Percentiles rank a stretch among this genome's conserved stretches.
Conservation (phyloP, 192 early-diverging fungal species). For the Fimicolochytrium jonesii region DNA sequence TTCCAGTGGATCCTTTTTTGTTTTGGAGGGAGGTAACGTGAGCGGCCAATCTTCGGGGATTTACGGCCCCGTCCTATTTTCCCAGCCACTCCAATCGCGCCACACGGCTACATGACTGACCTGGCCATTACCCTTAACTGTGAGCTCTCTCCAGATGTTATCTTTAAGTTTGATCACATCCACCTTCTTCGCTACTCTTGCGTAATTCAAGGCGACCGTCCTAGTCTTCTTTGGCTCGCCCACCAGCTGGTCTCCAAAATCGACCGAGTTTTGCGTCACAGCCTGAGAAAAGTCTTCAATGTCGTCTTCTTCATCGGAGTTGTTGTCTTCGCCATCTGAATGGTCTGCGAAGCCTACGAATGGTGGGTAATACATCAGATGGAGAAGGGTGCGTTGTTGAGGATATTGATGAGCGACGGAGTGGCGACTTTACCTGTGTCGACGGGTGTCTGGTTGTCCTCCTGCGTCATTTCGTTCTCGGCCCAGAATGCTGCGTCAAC, state of each 20-base stretch:
- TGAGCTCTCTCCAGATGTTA: conserved; percentile 81
- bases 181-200: conserved; percentile 84
- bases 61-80: no score
- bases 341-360: no score
- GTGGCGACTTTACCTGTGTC: no score
- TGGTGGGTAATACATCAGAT: no score
- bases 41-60: no score
- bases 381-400: no score
- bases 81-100: no score
- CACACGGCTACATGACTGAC: no score
- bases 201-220: conserved; percentile 60
- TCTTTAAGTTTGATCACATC: conserved; percentile 96
- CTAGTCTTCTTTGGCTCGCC: conserved; percentile 46
- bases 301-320: conserved; percentile 34
- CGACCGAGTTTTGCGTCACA: conserved; percentile 2
- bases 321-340: conserved; percentile 26
- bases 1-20: no score
- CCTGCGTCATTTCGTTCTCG: conserved; percentile 22
- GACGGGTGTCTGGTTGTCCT: conserved; percentile 7
- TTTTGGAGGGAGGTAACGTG: no score
- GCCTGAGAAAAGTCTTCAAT: conserved; percentile 36
- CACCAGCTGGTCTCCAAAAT: conserved; percentile 46
- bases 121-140: no score
- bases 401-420: no score
- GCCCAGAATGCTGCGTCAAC: conserved; percentile 24